Evolutionary conservation across 768 basidiomycete species (phyloP), one percentile per base, ranked within the genome.

Genomic region (Pilatotrama ljubarskyi): DNA sequence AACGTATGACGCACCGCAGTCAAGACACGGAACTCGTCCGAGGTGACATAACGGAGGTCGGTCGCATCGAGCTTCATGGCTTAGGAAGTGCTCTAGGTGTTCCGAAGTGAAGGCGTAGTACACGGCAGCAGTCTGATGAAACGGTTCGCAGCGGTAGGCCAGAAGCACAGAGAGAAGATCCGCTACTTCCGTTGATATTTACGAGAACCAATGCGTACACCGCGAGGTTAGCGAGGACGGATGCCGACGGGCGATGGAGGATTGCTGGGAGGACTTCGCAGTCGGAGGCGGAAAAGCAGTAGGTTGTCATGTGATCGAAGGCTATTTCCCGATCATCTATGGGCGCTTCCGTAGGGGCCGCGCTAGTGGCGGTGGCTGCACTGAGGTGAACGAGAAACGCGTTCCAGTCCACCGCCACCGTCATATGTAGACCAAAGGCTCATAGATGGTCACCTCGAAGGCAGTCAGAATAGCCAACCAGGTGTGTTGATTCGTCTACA

Each of bases 11-110:
- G n/a, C n/a, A 96, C 95, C 50, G 96, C 93, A n/a, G 92, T 92
- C 24, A 99, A 78, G n/a, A 97, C 94, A 55, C 95, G 78, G 74
- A 98, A 99, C 69, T 98, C 95, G 51, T 98, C 95, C 9, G 88
- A 79, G 3, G 90, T 87, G 55, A 98, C 78, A 73, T 98, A 99
- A 74, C 96, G 80, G 61, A 99, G 80, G 78, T 98, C 97, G 18
- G 92, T 94, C 20, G 91, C 93, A 73, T 97, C 94, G 51, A 98
- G 82, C 78, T 92, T 95, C 95, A 97, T 97, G 61, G 52, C 29
- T 49, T 25, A 37, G 20, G 22, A 8, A 15, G 18, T 9, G 9
- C 17, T 43, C 29, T 10, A 6, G 42, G n/a, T 54, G 41, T 15
- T 22, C 9, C n/a, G 18, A 40, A 8, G 36, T 14, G 38, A n/a